Conservation (phyloP, 345 rosid species). For the Ailanthus altissimus region DNA sequence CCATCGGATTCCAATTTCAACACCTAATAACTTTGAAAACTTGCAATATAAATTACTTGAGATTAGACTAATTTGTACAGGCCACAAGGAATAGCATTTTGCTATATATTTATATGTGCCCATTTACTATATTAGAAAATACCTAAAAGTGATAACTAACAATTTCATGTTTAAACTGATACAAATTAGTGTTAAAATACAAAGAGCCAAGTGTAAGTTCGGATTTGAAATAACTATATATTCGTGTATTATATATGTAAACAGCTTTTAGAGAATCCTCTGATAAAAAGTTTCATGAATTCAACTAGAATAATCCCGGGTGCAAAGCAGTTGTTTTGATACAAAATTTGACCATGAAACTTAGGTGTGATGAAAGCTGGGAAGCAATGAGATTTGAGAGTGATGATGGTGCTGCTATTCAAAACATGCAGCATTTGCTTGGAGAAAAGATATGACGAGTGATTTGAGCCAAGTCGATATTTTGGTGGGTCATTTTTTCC, state of each 20-base stretch:
- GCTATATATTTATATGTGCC: background rate
- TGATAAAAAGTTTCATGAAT: too few species aligned
- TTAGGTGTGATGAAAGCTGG: conserved; percentile 15
- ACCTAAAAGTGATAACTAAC: background rate
- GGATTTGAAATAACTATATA: too few species aligned
- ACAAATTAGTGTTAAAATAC: too few species aligned
- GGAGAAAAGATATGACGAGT: background rate
- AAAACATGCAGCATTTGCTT: conserved; percentile 24
- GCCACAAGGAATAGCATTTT: background rate
- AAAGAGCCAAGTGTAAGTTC: too few species aligned
- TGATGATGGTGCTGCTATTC: conserved; percentile 31
- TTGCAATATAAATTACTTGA: background rate
- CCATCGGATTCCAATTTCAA: conserved; percentile 10
- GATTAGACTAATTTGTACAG: conserved; percentile 4
- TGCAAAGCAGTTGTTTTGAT: too few species aligned
- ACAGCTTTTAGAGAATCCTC: too few species aligned
- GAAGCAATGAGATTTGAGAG: conserved; percentile 13
- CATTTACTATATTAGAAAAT: background rate
- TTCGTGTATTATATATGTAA: too few species aligned
- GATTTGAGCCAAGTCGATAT: background rate
- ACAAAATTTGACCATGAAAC: background rate
- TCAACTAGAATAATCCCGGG: too few species aligned
- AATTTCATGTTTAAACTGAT: too few species aligned
- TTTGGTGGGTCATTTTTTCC: conserved; percentile 24
- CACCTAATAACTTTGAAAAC: background rate